Conservation (phyloP, 495 filamentous ascomycete genomes). For the Glarea lozoyensis region DNA sequence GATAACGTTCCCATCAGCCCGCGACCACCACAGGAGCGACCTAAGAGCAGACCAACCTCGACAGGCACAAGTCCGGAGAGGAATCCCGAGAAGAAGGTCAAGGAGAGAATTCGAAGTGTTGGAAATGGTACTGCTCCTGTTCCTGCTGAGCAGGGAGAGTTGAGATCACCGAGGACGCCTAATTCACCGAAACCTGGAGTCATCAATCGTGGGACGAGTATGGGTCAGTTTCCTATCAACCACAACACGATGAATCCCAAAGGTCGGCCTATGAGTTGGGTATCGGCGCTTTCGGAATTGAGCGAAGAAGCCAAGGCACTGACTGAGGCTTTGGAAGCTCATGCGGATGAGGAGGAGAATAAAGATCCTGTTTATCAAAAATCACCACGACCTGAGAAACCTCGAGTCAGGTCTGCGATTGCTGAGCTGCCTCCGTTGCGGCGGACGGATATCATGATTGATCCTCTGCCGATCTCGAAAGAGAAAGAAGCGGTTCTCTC, state of each 20-base stretch:
- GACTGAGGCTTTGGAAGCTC: slow-evolving; percentile 80
- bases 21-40: slow-evolving; percentile 58
- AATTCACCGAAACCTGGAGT: slow-evolving; percentile 18
- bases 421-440: slow-evolving; percentile 73
- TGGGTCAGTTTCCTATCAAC: slow-evolving; percentile 22
- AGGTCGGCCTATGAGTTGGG: slow-evolving; percentile 78
- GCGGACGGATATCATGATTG: slow-evolving; percentile 88
- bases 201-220: slow-evolving; percentile 13
- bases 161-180: slow-evolving; percentile 39
- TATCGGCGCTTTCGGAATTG: slow-evolving; percentile 63
- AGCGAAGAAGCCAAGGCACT: slow-evolving; percentile 83
- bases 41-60: slow-evolving; percentile 39
- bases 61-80: slow-evolving; percentile 45
- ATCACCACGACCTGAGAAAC: slow-evolving; percentile 42
- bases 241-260: slow-evolving; percentile 19
- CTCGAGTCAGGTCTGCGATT: slow-evolving; percentile 43
- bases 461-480: slow-evolving; percentile 88
- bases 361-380: slow-evolving; percentile 24
- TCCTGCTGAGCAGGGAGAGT: slow-evolving; percentile 36
- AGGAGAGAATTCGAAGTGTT: slow-evolving; percentile 39
- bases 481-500: slow-evolving; percentile 93
- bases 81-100: slow-evolving; percentile 37
- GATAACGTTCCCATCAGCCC: slow-evolving; percentile 96
- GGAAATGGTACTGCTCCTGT: slow-evolving; percentile 46
- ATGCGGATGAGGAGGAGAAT: slow-evolving; percentile 57